These are phyloP conservation scores for Hortiboletus rubellus DNA, from an alignment of 1,284 basidiomycete genomes.

Conservation along the genomic window DNA sequence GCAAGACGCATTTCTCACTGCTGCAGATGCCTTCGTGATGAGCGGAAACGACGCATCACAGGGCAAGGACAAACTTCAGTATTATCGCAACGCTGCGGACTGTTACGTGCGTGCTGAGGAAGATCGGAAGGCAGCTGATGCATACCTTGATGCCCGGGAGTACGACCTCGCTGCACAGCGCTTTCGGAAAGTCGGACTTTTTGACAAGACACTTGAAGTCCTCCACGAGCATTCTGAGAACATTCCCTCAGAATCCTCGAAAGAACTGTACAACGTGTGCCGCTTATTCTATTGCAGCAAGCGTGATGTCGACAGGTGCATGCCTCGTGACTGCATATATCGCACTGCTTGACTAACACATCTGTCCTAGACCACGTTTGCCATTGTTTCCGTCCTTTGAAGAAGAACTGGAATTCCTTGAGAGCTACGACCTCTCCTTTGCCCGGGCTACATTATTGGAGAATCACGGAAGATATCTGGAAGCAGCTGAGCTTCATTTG, in stretches of 20 bases:
- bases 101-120: slow-evolving; percentile 50
- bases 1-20: slow-evolving; percentile 43
- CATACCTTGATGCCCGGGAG: slow-evolving; percentile 45
- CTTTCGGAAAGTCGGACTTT: slow-evolving; percentile 50
- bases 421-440: slow-evolving; percentile 54
- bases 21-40: slow-evolving; percentile 49
- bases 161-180: slow-evolving; percentile 47
- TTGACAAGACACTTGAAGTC: slow-evolving; percentile 55
- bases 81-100: slow-evolving; percentile 52
- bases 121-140: slow-evolving; percentile 45
- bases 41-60: slow-evolving; percentile 39
- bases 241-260: slow-evolving; percentile 39
- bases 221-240: slow-evolving; percentile 36
- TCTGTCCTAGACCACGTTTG: slow-evolving; percentile 42
- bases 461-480: slow-evolving; percentile 41
- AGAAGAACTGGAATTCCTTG: slow-evolving; percentile 57
- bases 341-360: background rate
- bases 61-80: slow-evolving; percentile 36
- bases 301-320: slow-evolving; percentile 32
- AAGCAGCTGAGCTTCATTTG: slow-evolving; percentile 59
- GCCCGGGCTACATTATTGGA: slow-evolving; percentile 54
- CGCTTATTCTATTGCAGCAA: slow-evolving; percentile 53
- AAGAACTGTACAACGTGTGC: slow-evolving; percentile 47
- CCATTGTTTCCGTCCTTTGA: slow-evolving; percentile 54
- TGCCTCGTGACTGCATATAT: background rate